Percentiles rank a stretch among this genome's conserved stretches.
These are phyloP conservation scores for Clathrospora elynae DNA, from an alignment of 2,329 filamentous ascomycete species.

Conservation along the genomic window DNA sequence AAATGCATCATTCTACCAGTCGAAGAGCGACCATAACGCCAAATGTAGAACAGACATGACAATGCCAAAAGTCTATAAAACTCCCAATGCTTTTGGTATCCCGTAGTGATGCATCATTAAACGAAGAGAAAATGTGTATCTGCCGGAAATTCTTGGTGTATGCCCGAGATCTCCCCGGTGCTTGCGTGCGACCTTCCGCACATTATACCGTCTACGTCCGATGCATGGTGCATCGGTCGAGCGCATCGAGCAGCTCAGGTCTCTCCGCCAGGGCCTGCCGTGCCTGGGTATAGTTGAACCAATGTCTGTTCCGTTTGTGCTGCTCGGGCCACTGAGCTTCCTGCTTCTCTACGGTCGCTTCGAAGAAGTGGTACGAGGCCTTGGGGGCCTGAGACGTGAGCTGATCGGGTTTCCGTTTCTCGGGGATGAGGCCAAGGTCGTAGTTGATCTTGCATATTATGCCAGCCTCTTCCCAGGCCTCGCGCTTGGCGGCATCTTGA, in stretches of 20 bases:
- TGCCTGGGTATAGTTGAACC: slow-evolving; percentile 88
- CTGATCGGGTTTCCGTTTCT: slow-evolving; percentile 67
- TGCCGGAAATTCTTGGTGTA: slow-evolving; percentile 16
- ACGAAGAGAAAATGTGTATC: slow-evolving; percentile 22
- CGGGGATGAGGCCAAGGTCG: slow-evolving; percentile 84
- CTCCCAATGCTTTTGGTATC: slow-evolving; percentile 37
- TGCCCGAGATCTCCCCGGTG: slow-evolving; percentile 8
- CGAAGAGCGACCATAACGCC: slow-evolving; percentile 44
- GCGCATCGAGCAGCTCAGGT: slow-evolving; percentile 85
- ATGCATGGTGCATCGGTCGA: slow-evolving; percentile 73
- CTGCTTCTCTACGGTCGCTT: slow-evolving; percentile 85
- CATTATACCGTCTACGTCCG: slow-evolving; percentile 34
- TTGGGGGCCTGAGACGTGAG: slow-evolving; percentile 69
- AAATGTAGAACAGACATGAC: slow-evolving; percentile 20
- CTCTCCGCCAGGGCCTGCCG: slow-evolving; percentile 74
- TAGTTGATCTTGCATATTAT: slow-evolving; percentile 83
- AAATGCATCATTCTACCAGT: slow-evolving; percentile 42
- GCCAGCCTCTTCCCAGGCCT: slow-evolving; percentile 98
- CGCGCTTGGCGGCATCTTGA: slow-evolving; percentile 80
- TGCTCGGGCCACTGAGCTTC: slow-evolving; percentile 90
- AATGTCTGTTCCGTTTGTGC: slow-evolving; percentile 86
- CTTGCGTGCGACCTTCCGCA: slow-evolving; percentile 17
- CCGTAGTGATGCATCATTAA: slow-evolving; percentile 39
- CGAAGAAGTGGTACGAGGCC: slow-evolving; percentile 78
- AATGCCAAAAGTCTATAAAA: slow-evolving; percentile 26